phyloP scores from a whole-genome alignment of 192 early-diverging fungal genomes.

The Piromyces finnis region DNA sequence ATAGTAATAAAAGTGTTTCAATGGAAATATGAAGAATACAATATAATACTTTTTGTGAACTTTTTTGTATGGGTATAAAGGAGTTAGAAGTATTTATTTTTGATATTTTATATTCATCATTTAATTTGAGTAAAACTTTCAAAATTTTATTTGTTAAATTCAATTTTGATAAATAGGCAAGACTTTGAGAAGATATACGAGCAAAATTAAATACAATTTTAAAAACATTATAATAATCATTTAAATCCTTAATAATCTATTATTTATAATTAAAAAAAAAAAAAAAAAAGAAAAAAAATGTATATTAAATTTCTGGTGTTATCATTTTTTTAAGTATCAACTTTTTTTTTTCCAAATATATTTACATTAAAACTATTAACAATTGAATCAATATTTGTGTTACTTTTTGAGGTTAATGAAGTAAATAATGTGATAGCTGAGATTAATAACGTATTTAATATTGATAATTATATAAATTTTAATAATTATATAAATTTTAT shows the following conservation, averaged over 20 bases:
- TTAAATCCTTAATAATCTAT: background rate
- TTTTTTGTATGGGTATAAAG: background rate
- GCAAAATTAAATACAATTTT: background rate
- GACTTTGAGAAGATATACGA: background rate
- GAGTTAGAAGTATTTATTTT: background rate
- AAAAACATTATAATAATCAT: background rate
- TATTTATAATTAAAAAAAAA: too few relatives aligned
- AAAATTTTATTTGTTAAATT: background rate
- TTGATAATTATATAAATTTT: too few relatives aligned
- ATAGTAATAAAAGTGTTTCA: background rate
- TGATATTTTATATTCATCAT: background rate
- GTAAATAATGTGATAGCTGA: background rate
- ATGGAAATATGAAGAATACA: background rate
- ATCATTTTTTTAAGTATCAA: too few relatives aligned
- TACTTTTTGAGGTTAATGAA: background rate
- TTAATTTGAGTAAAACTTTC: background rate
- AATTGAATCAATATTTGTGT: background rate
- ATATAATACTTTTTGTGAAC: background rate
- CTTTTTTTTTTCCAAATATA: too few relatives aligned
- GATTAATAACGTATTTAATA: too few relatives aligned
- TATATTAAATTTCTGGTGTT: too few relatives aligned
- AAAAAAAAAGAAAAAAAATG: too few relatives aligned
- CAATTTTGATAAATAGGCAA: background rate
- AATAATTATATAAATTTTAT: too few relatives aligned
- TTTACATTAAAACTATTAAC: background rate